Evolutionary conservation across 495 filamentous ascomycete species (phyloP), one percentile per base, ranked within the genome.

Genomic region (Trichoderma virens): DNA sequence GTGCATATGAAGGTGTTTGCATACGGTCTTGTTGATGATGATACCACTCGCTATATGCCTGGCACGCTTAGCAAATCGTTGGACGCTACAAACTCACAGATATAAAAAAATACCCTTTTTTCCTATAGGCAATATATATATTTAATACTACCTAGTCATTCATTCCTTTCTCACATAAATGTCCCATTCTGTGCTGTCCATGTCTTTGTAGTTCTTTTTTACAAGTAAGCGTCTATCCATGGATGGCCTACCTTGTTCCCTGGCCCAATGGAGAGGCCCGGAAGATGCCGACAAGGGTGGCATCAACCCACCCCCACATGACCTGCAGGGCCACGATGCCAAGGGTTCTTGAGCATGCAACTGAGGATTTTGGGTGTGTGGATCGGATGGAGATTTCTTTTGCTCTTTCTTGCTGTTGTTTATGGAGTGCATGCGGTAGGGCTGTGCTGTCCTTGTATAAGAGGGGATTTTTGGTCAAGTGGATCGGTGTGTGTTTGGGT

Each of bases 51-150:
- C 51, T 56, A 56, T 56, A 56, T 27, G 27, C 51, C 32, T 23
- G 27, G 51, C 51, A 56, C 51, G 51, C 16, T 20, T 51, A 51
- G 45, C 45, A 51, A 51, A 51, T 20, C 45, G 18, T 41, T 41
- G 38, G 38, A 18, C 43, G 43, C 16, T 47, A 25, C n/a, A 47
- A 23, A 20, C 32, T 20, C 8, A 47, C 43, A 43, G 18, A 20
- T 20, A 2, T 20, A 47, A 25, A 28, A 54, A 45, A 56, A 30
- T 56, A 56, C 51, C 51, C 51, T 66, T 63, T 47, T 32, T 64
- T 31, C 16, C 34, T 30, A 61, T 64, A 64, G 13, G 38, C 23
- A 18, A 60, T 59, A 62, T 56, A 56, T 56, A 56, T 56, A 28
- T 28, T 27, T 56, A 56, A 56, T 56, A 56, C 51, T 13, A 56